Evolutionary conservation across 2,329 filamentous ascomycete species (phyloP), one percentile per base, ranked within the genome.

Genomic region (Colletotrichum sp.): DNA sequence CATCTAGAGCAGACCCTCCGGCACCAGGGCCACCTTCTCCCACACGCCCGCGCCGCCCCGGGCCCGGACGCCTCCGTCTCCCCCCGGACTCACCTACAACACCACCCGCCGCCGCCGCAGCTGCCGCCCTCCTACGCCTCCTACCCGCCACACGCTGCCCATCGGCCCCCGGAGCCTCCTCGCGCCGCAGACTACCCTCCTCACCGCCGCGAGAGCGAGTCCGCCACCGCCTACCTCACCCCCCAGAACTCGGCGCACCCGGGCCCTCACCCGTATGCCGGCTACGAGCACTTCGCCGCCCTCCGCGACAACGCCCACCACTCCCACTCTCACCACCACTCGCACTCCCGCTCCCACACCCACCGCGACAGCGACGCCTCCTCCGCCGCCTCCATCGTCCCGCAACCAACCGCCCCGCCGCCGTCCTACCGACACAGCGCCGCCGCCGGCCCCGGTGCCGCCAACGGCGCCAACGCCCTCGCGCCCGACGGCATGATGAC

Each of bases 311-410:
- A 16, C 15, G 26, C 65, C 43, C 28, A 64, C 43, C 59, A 61
- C 21, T 75, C 78, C 15, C 81, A 81, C 34, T 78, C 76, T 3
- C 83, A 84, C 52, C 81, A 82, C 68, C 80, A 78, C 28, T 52
- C 43, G 10, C 43, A 52, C 43, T 52, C 43, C 24, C 59, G 65
- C 21, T 75, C 78, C 16, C 81, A 81, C 34, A 78, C 76, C 3
- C 83, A 84, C 48, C 81, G 82, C 68, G 80, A 78, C 28, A 85
- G 85, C 76, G 83, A 87, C 63, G 82, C 82, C 5, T 87, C 85
- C 2, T 86, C 83, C 57, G 81, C 84, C 3, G 82, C 85, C 2
- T 87, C 87, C 1, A 82, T 85, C 2, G 82, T 84, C 13, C 83
- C 84, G 2, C 85, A 86, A 34, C 82, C 82, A 2, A 78, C 81